Evolutionary conservation across 2,329 filamentous ascomycete genomes (phyloP).

Genomic region (Knufia petricola): DNA sequence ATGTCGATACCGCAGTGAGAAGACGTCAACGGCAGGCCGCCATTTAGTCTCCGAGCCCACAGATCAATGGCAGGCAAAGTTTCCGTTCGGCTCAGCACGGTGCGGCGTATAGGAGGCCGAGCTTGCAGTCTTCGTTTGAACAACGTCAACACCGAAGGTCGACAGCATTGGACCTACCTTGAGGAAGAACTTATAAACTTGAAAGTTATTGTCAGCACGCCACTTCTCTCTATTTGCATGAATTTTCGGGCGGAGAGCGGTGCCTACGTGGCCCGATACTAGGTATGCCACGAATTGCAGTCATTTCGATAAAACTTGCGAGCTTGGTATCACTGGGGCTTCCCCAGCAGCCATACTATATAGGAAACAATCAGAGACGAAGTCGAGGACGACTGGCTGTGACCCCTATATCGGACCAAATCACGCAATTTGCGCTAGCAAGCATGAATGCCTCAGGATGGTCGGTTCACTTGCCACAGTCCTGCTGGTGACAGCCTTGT

Average conservation of each 20-base stretch:
- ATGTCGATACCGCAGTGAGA: too few relatives aligned
- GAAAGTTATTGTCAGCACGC: neutral
- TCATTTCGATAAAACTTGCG: neutral
- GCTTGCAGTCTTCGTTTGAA: too few relatives aligned
- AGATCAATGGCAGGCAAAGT: slow-evolving; percentile 4
- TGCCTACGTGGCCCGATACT: neutral
- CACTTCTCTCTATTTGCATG: neutral
- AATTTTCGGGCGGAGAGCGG: neutral
- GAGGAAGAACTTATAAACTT: neutral
- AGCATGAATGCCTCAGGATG: too few relatives aligned
- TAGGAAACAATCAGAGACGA: neutral
- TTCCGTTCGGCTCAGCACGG: neutral
- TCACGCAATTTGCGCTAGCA: slow-evolving; percentile 3
- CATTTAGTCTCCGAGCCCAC: slow-evolving; percentile 8
- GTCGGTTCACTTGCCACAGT: too few relatives aligned
- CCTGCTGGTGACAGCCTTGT: too few relatives aligned
- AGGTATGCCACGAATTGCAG: neutral
- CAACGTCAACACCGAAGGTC: neutral
- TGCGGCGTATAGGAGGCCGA: neutral
- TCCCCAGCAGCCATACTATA: neutral
- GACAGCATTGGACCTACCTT: neutral
- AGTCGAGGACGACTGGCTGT: neutral
- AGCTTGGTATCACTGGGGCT: neutral
- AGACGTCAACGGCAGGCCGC: too few relatives aligned
- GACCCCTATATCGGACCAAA: neutral